Base-by-base conservation (phyloP, 371 early-diverging fungal species). In the Apophysomyces elegans region DNA sequence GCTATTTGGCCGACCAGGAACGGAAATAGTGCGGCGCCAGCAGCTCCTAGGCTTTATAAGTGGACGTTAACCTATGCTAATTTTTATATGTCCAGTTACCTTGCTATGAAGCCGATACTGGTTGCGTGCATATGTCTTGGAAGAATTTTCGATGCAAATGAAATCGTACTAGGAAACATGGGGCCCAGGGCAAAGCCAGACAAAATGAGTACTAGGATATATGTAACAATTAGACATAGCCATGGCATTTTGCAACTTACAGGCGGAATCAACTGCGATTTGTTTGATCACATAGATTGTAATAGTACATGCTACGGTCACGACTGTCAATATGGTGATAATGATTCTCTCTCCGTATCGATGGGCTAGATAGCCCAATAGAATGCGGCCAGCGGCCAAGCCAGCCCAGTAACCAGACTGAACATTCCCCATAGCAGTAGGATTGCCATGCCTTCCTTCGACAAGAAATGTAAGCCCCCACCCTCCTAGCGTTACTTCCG, bases 21-120 rank as follows among this genome's bases (percentile, higher is more conserved):
- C 1, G 78, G 78, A 60, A 78, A 78, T 4, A 78, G 56, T 32
- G 78, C 78, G 39, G 78, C 70, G 26, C 78, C 78, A 44, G 73
- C 75, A 50, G 73, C 71, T 37, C 78, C 78, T 36, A 78, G 60
- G 12, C 76, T 76, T 64, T 7, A 13, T 39, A 41, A 58, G 4
- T 41, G 62, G 37, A 45, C 11, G 14, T 58, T 43, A 21, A 32
- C 32, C 6, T 6, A 14, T 4, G 38, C 12, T 61, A 35, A 13
- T 7, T 13, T 13, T 11, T 54, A 14, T n/a, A 21, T 5, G 21
- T 50, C 7, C 1, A 64, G 59, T 68, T 70, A 76, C 74, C 70
- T 72, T 32, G 72, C 68, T 58, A 78, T 64, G 16, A 78, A 78
- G 14, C 78, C 78, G 37, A 78, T 70, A 16, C 73, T 58, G 16